Conservation (phyloP, 106 monocot species). For the Dendrobium huoshanense region DNA sequence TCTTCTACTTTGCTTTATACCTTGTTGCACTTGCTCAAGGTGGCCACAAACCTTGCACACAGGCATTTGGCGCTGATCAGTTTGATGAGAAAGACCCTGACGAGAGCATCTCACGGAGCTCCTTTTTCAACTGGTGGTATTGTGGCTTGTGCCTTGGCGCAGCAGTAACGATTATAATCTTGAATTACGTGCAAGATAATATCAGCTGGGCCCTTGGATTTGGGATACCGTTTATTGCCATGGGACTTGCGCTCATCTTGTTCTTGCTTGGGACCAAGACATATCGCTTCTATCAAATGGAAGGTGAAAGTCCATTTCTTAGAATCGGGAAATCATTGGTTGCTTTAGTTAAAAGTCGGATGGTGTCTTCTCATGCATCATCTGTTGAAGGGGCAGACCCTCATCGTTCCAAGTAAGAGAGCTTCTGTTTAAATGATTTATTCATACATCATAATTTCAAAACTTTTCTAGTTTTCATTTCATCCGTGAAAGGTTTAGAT, state of each 20-base stretch:
- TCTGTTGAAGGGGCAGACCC: not conserved
- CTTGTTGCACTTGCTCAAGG: conserved; percentile 65
- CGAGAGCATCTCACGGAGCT: conserved; percentile 42
- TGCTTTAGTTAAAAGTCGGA: not conserved
- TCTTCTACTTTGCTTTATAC: conserved; percentile 69
- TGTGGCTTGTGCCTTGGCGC: conserved; percentile 29
- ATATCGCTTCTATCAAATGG: conserved; percentile 37
- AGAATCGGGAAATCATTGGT: conserved; percentile 27
- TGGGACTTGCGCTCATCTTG: conserved; percentile 38
- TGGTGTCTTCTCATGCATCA: not conserved
- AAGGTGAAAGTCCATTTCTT: conserved; percentile 26
- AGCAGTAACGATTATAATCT: conserved; percentile 9
- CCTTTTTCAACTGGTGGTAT: conserved; percentile 93
- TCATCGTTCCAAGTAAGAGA: not conserved
- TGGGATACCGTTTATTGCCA: conserved; percentile 51
- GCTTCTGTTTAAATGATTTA: too few species aligned
- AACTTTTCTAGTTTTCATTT: too few species aligned
- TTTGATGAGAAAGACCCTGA: conserved; percentile 56
- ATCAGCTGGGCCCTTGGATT: conserved; percentile 72
- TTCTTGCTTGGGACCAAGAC: conserved; percentile 59
- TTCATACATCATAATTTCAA: too few species aligned
- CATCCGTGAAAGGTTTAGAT: too few species aligned
- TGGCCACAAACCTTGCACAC: conserved; percentile 65
- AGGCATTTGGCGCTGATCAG: conserved; percentile 89
- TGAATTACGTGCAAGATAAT: conserved; percentile 68